These are phyloP conservation scores for Lenwebbia sp. DNA, from an alignment of 345 rosid species.

Conservation along the genomic window DNA sequence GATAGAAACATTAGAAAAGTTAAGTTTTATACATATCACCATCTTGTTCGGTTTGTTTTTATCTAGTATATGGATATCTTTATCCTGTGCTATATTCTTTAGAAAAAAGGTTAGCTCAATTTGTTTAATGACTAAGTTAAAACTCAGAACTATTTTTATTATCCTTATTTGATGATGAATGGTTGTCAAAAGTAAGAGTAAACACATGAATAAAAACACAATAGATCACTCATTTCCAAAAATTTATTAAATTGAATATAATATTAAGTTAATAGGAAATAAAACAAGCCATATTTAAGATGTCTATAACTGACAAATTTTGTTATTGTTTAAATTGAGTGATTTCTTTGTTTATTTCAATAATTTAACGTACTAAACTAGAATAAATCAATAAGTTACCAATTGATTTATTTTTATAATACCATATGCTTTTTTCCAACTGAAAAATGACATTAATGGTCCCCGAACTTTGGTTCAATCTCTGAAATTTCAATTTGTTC, in stretches of 20 bases:
- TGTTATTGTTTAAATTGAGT: background rate
- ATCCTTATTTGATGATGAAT: background rate
- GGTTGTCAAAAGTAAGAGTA: background rate
- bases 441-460: rapidly evolving
- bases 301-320: background rate
- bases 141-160: background rate
- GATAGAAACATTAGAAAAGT: too few species aligned
- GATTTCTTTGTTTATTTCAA: background rate
- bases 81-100: background rate
- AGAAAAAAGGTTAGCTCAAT: background rate
- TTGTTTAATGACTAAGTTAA: background rate
- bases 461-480: rapidly evolving
- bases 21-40: too few species aligned
- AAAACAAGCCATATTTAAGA: too few species aligned
- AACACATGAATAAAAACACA: background rate
- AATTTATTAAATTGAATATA: background rate
- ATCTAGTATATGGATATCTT: background rate
- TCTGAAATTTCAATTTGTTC: rapidly evolving
- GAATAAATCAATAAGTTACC: too few species aligned
- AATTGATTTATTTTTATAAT: background rate
- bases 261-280: background rate
- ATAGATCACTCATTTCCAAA: background rate
- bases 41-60: too few species aligned
- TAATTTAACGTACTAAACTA: background rate
- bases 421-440: too few species aligned